Evolutionary conservation across 1,284 basidiomycete species (phyloP), one percentile per base, ranked within the genome.

Genomic region (Butyriboletus regius): DNA sequence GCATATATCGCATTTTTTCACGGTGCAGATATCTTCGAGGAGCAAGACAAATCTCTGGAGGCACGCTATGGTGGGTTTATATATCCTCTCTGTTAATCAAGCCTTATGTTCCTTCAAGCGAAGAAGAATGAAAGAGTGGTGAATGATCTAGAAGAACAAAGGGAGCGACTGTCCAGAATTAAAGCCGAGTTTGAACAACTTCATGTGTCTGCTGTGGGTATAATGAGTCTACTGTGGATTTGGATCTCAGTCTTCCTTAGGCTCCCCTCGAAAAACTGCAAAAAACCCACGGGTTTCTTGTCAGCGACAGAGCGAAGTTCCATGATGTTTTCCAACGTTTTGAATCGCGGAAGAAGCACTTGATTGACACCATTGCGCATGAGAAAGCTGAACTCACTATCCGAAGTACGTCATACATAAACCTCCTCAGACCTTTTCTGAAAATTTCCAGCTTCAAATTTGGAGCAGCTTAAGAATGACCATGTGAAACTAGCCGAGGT

Each of bases 1-100:
- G 77, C 87, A 0, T 94, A 93, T 59, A 70, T 75, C 3, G 66
- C 78, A 17, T 94, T 90, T 75, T 70, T 90, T 31, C 77, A 82
- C 39, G 79, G 81, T 4, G 75, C 75, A 10, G 89, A 92, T 57
- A 75, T 83, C 24, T 90, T 88, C 56, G 72, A 77, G 1, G 81
- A 85, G 50, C 81, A 83, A 44, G 83, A 88, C 49, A 75, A 77
- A 54, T 71, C 74, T 37, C 64, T 93, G 13, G 85, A 89, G 57
- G 80, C 82, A 29, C 79, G 83, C 51, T 92, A 90, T 66, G 80
- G 90, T 87, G 54, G 46, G 77, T 61, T 31, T 48, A 43, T 14
- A 28, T 24, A 26, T 38, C n/a, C 14, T 43, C 4, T 43, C 33
- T 34, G 37, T 13, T 43, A 24, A 20, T 37, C 31, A 17, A 37